Evolutionary conservation across 345 rosid species (phyloP).

Genomic region (Eucalyptus leucophloia): DNA sequence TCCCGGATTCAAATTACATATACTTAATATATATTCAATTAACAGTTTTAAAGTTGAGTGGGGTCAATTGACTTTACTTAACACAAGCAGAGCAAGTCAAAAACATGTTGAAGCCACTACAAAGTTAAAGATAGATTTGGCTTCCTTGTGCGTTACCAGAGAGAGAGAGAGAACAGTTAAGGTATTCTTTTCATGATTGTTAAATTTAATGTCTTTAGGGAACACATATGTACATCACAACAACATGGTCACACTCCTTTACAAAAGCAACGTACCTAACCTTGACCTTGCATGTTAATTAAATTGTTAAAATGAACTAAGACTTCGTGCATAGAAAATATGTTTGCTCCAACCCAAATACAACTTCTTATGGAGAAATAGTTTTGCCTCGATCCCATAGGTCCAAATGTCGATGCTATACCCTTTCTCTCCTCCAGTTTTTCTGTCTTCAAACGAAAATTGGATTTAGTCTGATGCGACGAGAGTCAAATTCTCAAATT

Average conservation of each 20-base stretch:
- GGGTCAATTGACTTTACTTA: no score
- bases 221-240: not conserved
- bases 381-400: not conserved
- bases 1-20: no score
- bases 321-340: not conserved
- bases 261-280: not conserved
- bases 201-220: not conserved
- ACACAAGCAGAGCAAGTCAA: not conserved
- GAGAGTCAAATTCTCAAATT: not conserved
- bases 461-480: not conserved
- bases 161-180: not conserved
- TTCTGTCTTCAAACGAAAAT: not conserved
- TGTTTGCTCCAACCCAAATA: not conserved
- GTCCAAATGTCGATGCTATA: not conserved
- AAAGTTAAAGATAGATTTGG: not conserved
- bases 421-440: not conserved
- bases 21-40: no score
- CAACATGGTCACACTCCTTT: not conserved
- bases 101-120: not conserved
- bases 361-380: not conserved
- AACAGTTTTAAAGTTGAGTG: no score
- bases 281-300: not conserved
- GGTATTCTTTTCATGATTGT: not conserved
- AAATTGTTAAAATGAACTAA: not conserved
- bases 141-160: not conserved